These are phyloP conservation scores for Solanum piurae DNA, from an alignment of 257 asterid species.

Conservation along the genomic window DNA sequence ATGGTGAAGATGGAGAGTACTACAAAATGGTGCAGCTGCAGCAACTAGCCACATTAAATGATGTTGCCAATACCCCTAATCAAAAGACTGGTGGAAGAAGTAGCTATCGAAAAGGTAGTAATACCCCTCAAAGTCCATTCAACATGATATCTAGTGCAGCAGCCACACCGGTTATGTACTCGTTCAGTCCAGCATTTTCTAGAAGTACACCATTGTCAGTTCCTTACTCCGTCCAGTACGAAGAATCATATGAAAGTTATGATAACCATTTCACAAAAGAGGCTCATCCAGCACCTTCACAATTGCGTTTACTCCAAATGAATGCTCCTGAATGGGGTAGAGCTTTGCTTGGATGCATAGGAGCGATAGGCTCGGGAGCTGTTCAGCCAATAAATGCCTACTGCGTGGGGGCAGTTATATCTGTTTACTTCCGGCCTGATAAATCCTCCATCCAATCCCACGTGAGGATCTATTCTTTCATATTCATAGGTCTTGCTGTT, in stretches of 20 bases:
- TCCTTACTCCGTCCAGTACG: constrained; percentile 60
- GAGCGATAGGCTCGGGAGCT: constrained; percentile 61
- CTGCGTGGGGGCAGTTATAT: constrained; percentile 48
- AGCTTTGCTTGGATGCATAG: constrained; percentile 62
- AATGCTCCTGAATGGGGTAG: constrained; percentile 53
- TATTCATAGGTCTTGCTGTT: constrained; percentile 42
- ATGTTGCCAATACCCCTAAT: neutral
- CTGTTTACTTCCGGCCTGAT: constrained; percentile 45
- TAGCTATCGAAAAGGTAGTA: constrained; percentile 14
- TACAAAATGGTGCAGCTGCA: constrained; percentile 57
- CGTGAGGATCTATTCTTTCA: constrained; percentile 30
- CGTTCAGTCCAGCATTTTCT: constrained; percentile 71
- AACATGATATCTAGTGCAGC: constrained; percentile 51
- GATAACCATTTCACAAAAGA: constrained; percentile 18
- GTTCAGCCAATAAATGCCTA: constrained; percentile 63
- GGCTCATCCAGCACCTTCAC: constrained; percentile 44
- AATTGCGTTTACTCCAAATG: constrained; percentile 52
- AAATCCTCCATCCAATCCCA: constrained; percentile 38
- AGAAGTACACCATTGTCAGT: constrained; percentile 37
- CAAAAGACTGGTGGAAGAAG: constrained; percentile 21
- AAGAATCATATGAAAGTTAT: constrained; percentile 39
- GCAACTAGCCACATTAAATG: constrained; percentile 22
- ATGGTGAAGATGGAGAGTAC: constrained; percentile 44
- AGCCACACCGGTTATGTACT: constrained; percentile 44
- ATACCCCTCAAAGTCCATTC: constrained; percentile 42